Percentiles rank a stretch among this genome's conserved stretches.
These are phyloP conservation scores for Amaranthus tricolor DNA, from an alignment of 179 eudicot species.

Conservation along the genomic window DNA sequence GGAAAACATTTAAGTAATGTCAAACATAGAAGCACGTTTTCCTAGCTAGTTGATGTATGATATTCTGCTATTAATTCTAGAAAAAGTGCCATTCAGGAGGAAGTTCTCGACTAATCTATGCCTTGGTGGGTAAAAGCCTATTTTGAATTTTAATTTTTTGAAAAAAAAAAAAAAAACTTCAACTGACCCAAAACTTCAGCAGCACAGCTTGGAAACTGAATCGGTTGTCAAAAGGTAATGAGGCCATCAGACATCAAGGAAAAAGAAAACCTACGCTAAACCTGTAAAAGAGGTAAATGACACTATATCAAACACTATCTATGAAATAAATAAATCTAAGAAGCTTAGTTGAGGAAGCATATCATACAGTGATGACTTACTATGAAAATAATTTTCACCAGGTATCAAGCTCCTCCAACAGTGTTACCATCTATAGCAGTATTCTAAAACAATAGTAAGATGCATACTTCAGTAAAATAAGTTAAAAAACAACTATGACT, in stretches of 20 bases:
- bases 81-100: conserved; percentile 37
- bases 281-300: conserved; percentile 27
- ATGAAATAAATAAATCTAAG: not conserved
- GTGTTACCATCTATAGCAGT: conserved; percentile 44
- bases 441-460: conserved; percentile 39
- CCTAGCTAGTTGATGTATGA: conserved; percentile 7
- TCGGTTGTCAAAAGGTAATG: conserved; percentile 18
- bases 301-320: not conserved
- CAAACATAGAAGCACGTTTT: not conserved
- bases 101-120: conserved; percentile 25
- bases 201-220: conserved; percentile 25
- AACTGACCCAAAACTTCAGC: conserved; percentile 17
- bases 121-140: conserved; percentile 27
- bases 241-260: conserved; percentile 24
- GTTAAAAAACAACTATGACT: not conserved
- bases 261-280: conserved; percentile 24
- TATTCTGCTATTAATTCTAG: conserved; percentile 15
- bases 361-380: conserved; percentile 11
- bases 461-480: conserved; percentile 8
- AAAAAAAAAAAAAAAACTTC: conserved; percentile 11
- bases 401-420: conserved; percentile 50
- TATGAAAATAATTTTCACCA: conserved; percentile 6
- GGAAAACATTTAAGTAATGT: not conserved
- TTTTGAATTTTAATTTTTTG: not conserved
- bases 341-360: not conserved